phyloP scores from a whole-genome alignment of 192 early-diverging fungal species.

The Blastocladiella britannica region DNA sequence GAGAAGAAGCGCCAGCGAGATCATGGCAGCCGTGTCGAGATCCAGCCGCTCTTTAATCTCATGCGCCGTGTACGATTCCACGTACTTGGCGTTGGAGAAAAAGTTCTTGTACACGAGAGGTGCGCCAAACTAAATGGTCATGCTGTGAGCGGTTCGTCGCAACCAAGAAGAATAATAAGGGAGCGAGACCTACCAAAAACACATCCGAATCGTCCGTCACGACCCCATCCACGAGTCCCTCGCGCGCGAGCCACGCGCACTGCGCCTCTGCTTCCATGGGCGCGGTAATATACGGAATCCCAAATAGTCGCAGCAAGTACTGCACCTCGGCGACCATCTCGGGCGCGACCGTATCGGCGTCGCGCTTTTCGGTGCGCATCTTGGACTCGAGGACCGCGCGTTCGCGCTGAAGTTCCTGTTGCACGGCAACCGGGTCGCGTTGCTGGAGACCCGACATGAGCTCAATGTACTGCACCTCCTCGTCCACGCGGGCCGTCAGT shows the following conservation, averaged over 20 bases:
- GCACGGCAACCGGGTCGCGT: slow-evolving; percentile 2
- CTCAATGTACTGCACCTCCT: not conserved
- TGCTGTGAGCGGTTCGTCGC: no score
- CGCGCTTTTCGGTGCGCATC: slow-evolving; percentile 13
- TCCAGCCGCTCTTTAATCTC: slow-evolving; percentile 45
- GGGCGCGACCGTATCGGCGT: slow-evolving; percentile 12
- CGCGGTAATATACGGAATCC: slow-evolving; percentile 75
- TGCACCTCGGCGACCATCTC: slow-evolving; percentile 31
- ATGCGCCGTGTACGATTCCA: slow-evolving; percentile 55
- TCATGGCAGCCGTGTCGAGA: slow-evolving; percentile 45
- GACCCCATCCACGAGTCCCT: slow-evolving; percentile 70
- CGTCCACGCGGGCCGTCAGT: no score
- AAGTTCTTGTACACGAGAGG: no score
- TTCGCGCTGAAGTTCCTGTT: slow-evolving; percentile 13
- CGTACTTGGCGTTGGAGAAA: slow-evolving; percentile 61
- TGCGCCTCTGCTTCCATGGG: slow-evolving; percentile 98
- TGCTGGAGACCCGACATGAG: not conserved
- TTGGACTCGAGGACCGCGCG: slow-evolving; percentile 11
- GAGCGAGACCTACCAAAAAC: slow-evolving; percentile 90
- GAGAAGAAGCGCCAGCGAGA: slow-evolving; percentile 68
- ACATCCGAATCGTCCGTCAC: slow-evolving; percentile 95
- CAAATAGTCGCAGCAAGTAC: slow-evolving; percentile 69
- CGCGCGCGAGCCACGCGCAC: slow-evolving; percentile 42
- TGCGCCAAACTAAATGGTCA: no score
- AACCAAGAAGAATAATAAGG: no score